These are phyloP conservation scores for Penicillium sp. DNA, from an alignment of 2,329 filamentous ascomycete genomes.

Conservation along the genomic window DNA sequence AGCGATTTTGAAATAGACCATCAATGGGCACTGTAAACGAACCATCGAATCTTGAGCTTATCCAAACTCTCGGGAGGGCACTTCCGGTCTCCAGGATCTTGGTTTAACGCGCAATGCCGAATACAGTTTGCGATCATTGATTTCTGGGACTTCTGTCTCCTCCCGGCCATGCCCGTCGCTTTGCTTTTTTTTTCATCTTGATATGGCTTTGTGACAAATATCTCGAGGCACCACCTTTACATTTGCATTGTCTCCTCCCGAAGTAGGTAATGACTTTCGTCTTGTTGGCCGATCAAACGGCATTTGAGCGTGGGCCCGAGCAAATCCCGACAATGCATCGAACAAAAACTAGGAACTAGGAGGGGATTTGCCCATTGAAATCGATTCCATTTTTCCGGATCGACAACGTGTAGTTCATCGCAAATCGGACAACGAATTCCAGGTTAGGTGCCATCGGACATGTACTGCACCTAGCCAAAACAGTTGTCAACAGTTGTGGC, in stretches of 20 bases:
- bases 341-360: not conserved
- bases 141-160: not conserved
- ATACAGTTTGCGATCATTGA: not conserved
- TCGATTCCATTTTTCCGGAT: conserved; percentile 20
- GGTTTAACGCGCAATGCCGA: not conserved
- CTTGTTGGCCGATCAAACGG: not conserved
- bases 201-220: not conserved
- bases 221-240: not conserved
- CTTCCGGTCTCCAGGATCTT: not conserved
- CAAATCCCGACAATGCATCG: not conserved
- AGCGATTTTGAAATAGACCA: not conserved
- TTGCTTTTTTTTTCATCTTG: not conserved
- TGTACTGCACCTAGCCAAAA: not conserved
- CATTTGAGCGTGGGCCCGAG: not conserved
- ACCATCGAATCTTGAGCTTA: conserved; percentile 26
- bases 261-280: not conserved
- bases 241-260: not conserved
- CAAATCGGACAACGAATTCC: conserved; percentile 2
- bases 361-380: conserved; percentile 15
- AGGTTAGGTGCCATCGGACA: not conserved
- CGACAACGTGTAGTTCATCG: conserved; percentile 12
- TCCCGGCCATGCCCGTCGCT: not conserved
- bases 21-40: not conserved
- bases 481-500: not conserved
- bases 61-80: conserved; percentile 8